phyloP scores from a whole-genome alignment of 2,329 filamentous ascomycete genomes.

The Phialemoniopsis sp. region DNA sequence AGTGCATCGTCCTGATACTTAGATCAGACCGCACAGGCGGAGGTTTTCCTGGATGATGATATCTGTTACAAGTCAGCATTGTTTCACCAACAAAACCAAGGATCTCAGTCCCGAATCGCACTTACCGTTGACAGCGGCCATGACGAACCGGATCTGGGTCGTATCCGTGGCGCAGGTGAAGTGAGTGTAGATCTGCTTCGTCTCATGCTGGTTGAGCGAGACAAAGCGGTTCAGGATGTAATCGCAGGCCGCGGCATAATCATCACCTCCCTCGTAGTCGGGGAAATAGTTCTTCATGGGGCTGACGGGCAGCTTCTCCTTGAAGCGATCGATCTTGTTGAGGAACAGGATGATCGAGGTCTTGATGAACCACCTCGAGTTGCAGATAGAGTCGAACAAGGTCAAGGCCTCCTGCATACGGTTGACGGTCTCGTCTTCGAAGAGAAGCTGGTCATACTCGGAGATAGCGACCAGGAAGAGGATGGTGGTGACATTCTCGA shows the following conservation, averaged over 20 bases:
- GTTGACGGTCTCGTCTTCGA: constrained; percentile 95
- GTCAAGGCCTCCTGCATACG: constrained; percentile 89
- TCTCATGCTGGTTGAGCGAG: constrained; percentile 97
- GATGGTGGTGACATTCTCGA: constrained; percentile 96
- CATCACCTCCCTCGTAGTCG: constrained; percentile 90
- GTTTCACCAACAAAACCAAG: no score
- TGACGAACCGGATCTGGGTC: constrained; percentile 98
- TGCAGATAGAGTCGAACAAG: constrained; percentile 83
- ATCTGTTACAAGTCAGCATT: constrained; percentile 58
- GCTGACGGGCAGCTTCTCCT: constrained; percentile 76
- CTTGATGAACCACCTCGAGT: constrained; percentile 86
- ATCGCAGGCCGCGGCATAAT: constrained; percentile 94
- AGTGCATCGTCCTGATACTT: not conserved
- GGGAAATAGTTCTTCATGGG: constrained; percentile 89
- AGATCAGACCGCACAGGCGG: constrained; percentile 37
- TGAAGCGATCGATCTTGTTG: constrained; percentile 89
- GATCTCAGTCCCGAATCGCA: constrained; percentile 8
- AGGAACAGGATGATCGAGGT: constrained; percentile 86
- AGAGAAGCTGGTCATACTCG: constrained; percentile 92
- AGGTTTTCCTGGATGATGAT: constrained; percentile 99
- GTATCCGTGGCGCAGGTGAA: constrained; percentile 99
- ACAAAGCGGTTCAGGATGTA: constrained; percentile 99
- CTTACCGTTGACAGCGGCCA: constrained; percentile 97
- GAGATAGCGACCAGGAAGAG: constrained; percentile 96
- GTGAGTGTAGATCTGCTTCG: constrained; percentile 99